Conservation (phyloP, 768 basidiomycete species). For the Punctularia strigosozonata region DNA sequence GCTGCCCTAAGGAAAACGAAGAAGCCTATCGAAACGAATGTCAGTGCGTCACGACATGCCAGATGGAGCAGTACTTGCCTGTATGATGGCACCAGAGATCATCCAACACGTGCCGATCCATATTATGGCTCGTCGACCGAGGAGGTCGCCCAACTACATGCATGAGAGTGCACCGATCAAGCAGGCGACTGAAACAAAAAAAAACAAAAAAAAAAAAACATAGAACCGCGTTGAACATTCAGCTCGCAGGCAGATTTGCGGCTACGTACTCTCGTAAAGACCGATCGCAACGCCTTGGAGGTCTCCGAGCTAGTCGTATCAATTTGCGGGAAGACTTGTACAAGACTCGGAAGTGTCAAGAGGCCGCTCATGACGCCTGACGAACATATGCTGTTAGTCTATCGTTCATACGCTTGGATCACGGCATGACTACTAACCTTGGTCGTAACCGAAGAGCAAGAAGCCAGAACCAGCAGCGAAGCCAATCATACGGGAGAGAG, state of each 20-base stretch:
- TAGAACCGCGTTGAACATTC: no score
- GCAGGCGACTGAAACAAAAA: not conserved
- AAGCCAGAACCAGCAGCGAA: slow-evolving; percentile 50
- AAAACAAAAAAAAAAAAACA: no score
- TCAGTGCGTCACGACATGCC: no score
- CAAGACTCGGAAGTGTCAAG: slow-evolving; percentile 37
- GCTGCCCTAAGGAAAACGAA: slow-evolving; percentile 12
- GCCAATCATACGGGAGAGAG: no score
- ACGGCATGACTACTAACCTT: not conserved
- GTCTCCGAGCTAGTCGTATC: slow-evolving; percentile 31
- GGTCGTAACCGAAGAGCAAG: slow-evolving; percentile 44
- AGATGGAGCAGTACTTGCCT: no score
- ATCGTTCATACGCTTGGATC: not conserved
- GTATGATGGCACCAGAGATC: not conserved
- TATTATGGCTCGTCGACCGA: not conserved
- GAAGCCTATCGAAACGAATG: no score
- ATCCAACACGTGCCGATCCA: not conserved
- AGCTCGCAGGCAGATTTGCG: not conserved
- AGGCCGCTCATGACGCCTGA: slow-evolving; percentile 65
- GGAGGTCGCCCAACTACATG: not conserved
- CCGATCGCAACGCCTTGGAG: slow-evolving; percentile 50
- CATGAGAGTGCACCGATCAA: not conserved
- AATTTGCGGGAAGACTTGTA: slow-evolving; percentile 44
- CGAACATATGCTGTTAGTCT: no score
- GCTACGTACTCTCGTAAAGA: slow-evolving; percentile 27